Conservation (phyloP, 177 flowering plant genomes). For the Vitis hybrid region DNA sequence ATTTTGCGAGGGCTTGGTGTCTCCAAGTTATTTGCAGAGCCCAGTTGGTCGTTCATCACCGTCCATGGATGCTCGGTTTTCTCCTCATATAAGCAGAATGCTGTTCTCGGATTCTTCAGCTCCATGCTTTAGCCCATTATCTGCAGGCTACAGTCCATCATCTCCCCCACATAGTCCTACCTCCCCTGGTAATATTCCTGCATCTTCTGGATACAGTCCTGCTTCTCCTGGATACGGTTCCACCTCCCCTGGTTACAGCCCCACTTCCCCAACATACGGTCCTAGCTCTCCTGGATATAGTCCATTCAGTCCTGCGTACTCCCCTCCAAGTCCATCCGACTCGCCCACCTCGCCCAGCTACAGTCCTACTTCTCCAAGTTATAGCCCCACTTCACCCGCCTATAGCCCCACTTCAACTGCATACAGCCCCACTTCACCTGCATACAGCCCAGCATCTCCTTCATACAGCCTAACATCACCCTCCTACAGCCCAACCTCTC, state of each 20-base stretch:
- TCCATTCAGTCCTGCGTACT: conserved; percentile 88
- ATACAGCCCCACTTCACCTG: conserved; percentile 87
- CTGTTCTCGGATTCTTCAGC: conserved; percentile 88
- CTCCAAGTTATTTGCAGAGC: conserved; percentile 85
- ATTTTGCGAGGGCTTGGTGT: conserved; percentile 92
- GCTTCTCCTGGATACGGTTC: conserved; percentile 95
- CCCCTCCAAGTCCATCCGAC: conserved; percentile 90
- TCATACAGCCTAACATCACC: no score
- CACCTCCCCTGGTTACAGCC: conserved; percentile 90
- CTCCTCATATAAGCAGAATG: conserved; percentile 92
- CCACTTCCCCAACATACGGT: conserved; percentile 89
- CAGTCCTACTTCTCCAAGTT: conserved; percentile 89
- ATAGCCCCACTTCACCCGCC: conserved; percentile 89
- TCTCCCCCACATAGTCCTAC: no score
- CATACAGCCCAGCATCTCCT: no score
- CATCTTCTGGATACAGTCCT: conserved; percentile 95
- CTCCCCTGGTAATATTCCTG: conserved; percentile 86
- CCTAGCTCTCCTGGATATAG: conserved; percentile 93
- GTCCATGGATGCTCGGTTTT: conserved; percentile 80
- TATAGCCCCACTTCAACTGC: conserved; percentile 89
- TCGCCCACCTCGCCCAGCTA: conserved; percentile 81
- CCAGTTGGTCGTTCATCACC: conserved; percentile 84
- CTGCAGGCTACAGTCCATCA: conserved; percentile 88
- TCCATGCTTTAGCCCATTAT: conserved; percentile 80
- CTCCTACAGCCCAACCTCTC: conserved; percentile 93